Percentiles rank a stretch among this genome's conserved stretches.
Evolutionary conservation across 78 protist genomes (phyloP).

Genomic region (Dictyostelium discoideum): dicty_2.7 NC_007088.5:7946001-7946500

Average conservation of each 20-base stretch:
- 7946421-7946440: neutral
- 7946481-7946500: conserved; percentile 72
- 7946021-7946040: neutral
- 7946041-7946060: conserved; percentile 7
- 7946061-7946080: neutral
- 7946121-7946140: too few relatives aligned
- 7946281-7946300: conserved; percentile 19
- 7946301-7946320: neutral
- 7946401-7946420: too few relatives aligned
- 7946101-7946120: too few relatives aligned
- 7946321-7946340: too few relatives aligned
- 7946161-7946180: neutral
- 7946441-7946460: conserved; percentile 23
- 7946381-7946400: too few relatives aligned
- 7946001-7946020: neutral
- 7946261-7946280: conserved; percentile 2
- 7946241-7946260: neutral
- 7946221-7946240: neutral
- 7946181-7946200: neutral
- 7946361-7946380: too few relatives aligned
- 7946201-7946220: neutral
- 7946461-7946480: conserved; percentile 56
- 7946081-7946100: neutral
- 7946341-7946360: too few relatives aligned
- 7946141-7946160: neutral